phyloP scores from a whole-genome alignment of 192 early-diverging fungal genomes.

The Dissophora globulifera region DNA sequence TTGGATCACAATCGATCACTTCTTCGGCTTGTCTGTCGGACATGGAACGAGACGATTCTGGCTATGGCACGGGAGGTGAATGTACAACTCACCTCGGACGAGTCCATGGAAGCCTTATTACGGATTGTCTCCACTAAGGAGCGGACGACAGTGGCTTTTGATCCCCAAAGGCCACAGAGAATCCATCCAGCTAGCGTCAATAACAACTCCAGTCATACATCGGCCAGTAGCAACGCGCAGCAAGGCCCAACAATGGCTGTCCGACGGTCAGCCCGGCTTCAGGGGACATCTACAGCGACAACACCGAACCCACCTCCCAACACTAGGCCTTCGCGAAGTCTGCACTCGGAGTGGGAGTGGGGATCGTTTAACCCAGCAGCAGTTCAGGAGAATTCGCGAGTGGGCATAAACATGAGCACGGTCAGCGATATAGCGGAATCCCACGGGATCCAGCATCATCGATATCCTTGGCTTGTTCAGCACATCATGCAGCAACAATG shows the following conservation, averaged over 20 bases:
- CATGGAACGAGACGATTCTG: constrained; percentile 27
- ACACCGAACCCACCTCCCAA: neutral
- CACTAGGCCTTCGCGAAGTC: neutral
- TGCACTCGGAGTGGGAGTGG: neutral
- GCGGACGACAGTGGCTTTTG: no score
- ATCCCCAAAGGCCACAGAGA: no score
- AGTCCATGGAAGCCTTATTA: constrained; percentile 11
- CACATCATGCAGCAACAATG: constrained; percentile 3
- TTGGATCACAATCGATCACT: constrained; percentile 6
- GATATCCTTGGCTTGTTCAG: constrained; percentile 9
- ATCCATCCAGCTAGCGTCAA: no score
- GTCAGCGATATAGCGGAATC: neutral
- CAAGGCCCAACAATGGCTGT: no score
- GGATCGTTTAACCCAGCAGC: neutral
- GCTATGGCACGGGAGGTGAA: constrained; percentile 27
- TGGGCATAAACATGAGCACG: neutral
- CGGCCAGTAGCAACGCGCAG: neutral
- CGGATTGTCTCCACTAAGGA: neutral
- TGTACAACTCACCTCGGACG: constrained; percentile 18
- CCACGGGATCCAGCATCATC: constrained; percentile 12
- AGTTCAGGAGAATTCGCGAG: neutral
- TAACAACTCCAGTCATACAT: neutral
- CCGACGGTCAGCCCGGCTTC: neutral
- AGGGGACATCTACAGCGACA: neutral
- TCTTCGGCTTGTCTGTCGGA: constrained; percentile 22